These are phyloP conservation scores for Corymbia calophylla DNA, from an alignment of 441 rosid species.

Conservation along the genomic window DNA sequence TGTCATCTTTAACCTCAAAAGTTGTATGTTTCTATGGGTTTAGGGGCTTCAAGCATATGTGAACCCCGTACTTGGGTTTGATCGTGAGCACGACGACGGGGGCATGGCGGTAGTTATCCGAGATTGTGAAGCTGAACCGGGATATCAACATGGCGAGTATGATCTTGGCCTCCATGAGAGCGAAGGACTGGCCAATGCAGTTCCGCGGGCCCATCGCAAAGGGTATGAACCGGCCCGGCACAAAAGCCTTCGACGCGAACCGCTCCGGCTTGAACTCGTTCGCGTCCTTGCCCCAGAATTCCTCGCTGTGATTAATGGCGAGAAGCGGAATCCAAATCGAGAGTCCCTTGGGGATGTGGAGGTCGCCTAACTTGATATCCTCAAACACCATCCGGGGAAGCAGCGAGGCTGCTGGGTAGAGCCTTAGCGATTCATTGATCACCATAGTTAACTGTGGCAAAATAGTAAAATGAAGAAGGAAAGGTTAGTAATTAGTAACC, in stretches of 20 bases:
- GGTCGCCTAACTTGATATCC: conserved; percentile 68
- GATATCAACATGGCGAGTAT: conserved; percentile 76
- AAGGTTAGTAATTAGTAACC: neutral
- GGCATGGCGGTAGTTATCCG: conserved; percentile 76
- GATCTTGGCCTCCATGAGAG: conserved; percentile 92
- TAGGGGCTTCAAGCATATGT: conserved; percentile 52
- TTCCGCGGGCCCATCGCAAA: conserved; percentile 91
- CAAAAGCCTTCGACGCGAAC: conserved; percentile 40
- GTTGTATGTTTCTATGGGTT: conserved; percentile 3
- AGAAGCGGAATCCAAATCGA: conserved; percentile 91
- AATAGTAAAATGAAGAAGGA: neutral
- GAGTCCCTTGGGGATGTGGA: conserved; percentile 75
- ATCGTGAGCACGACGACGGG: conserved; percentile 82
- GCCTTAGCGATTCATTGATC: conserved; percentile 80
- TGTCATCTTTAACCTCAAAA: neutral
- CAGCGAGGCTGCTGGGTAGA: conserved; percentile 88
- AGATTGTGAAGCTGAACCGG: conserved; percentile 51
- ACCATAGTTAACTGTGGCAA: conserved; percentile 69
- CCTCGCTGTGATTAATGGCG: conserved; percentile 80
- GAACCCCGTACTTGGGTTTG: conserved; percentile 90
- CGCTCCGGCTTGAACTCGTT: conserved; percentile 83
- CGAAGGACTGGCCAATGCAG: conserved; percentile 83
- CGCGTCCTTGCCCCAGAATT: conserved; percentile 85
- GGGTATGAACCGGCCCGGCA: conserved; percentile 63
- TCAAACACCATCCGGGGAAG: conserved; percentile 89